Base-by-base conservation (phyloP, 768 basidiomycete genomes). In the Rhizopogon roseolus region DNA sequence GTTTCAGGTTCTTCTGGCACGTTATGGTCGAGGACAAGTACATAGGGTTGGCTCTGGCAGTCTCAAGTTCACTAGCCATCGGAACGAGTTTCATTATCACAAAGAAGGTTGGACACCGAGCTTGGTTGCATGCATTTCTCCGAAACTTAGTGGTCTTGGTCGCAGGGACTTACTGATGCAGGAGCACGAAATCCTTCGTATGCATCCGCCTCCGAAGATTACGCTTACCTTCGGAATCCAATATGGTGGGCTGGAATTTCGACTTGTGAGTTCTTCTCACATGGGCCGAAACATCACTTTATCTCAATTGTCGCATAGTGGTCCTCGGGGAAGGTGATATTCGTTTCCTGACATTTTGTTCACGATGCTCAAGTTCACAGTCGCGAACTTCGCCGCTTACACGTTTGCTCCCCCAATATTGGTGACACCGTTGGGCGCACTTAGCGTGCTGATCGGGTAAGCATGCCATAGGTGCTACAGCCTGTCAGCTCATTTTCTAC, bases 61-160 rank as follows among this genome's bases (percentile, higher is more conserved):
- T 98, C 46, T 84, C 86, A 17, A 83, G 92, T 60, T 89, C 90
- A 11, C 65, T 90, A 25, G 85, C 89, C 54, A 98, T 98, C 60
- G 96, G 97, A 48, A 90, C 88, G 38, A 96, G 93, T 70, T 97
- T 94, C 69, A 97, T 99, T 66, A 96, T 99, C 67, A 99, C 96
- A 16, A 99, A 99, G 82, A 98, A 97, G 88, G 96, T 90, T 49
- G 59, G 72, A 44, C 9, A 2, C 38, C 11, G 39, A 41, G 25
- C 29, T 29, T 40, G 14, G n/a, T 27, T 42, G 52, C 27, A 19
- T 42, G 52, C 27, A 19, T 29, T 16, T 16, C 41, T 17, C 5
- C 27, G 40, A 45, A 36, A 32, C 17, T 39, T 34, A 40, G 8
- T 39, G 10, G 22, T 52, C 49, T 61, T 55, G 43, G 64, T 25